Percentiles rank a stretch among this genome's conserved stretches.
phyloP scores from a whole-genome alignment of 257 asterid species.

The Capsicum baccatum region DNA sequence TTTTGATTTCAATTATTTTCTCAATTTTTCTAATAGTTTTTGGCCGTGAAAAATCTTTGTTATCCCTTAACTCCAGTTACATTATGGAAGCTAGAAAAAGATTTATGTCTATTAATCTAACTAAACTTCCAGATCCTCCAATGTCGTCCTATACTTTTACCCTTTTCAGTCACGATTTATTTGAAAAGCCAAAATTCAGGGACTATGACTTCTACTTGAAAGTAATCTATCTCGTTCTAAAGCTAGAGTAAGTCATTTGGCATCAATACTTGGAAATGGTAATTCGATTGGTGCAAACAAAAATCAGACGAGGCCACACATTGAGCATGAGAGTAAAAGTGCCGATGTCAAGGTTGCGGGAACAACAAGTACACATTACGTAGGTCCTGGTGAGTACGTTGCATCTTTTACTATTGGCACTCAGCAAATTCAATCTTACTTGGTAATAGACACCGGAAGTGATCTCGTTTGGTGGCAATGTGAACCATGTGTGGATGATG shows the following conservation, averaged over 20 bases:
- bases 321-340: neutral
- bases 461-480: conserved; percentile 23
- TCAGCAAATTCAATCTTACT: neutral
- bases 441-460: neutral
- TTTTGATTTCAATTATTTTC: neutral
- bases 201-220: neutral
- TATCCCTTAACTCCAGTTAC: neutral
- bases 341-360: neutral
- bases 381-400: neutral
- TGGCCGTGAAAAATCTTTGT: neutral
- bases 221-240: neutral
- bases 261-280: no score
- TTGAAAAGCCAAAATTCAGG: neutral
- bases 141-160: neutral
- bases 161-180: neutral
- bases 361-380: neutral
- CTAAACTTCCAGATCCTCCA: neutral
- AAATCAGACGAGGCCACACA: neutral
- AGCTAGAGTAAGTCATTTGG: neutral
- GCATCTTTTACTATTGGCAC: neutral
- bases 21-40: neutral
- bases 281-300: neutral
- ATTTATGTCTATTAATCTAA: neutral
- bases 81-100: neutral
- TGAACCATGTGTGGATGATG: neutral